Base-by-base conservation (phyloP, 345 rosid genomes). In the Camelina sativa region DNA sequence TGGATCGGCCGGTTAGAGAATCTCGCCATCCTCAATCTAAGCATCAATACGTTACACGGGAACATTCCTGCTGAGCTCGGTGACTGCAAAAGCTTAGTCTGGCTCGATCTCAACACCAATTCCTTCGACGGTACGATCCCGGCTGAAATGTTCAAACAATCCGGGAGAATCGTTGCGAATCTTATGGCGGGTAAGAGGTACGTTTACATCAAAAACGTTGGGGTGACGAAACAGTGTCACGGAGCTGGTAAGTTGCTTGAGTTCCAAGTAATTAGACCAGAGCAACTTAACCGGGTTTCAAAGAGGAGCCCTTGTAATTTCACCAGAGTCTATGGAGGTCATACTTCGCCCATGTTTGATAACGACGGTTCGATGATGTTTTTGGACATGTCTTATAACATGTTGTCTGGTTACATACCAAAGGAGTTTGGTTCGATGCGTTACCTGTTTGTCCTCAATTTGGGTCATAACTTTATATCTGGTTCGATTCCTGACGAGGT, bases 171-270 rank as follows among this genome's bases (percentile, higher is more conserved):
- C 19, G 90, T 86, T 0, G 96, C 81, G 6, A 89, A 92, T 83
- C 83, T 88, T 60, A 83, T 92, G 17, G 78, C 86, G 0, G 99
- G 97, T 8, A 95, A 90, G 87, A 85, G 83, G 78, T 95, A 80
- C 17, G 88, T 81, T 11, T 95, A 92, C 52, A 81, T 90, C 11
- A 92, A 85, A 85, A 95, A 92, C 54, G 91, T 88, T 50, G 92
- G 93, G 50, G 89, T 92, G 69, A 89, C 77, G 60, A 82, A 62
- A 47, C 7, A 79, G 15, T 95, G 99, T 76, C 97, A 92, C 3
- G 99, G 99, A 30, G 89, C 95, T 5, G 99, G 99, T 50, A 90
- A 86, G 69, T 81, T 95, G 81, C 96, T 95, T 0, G 99, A 95
- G 55, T 95, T 88, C 50, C 88, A 91, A 5, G 99, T 98, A 46